Evolutionary conservation across 768 basidiomycete species (phyloP), one percentile per base, ranked within the genome.

Genomic region (Kwoniella mangroviensis): DNA sequence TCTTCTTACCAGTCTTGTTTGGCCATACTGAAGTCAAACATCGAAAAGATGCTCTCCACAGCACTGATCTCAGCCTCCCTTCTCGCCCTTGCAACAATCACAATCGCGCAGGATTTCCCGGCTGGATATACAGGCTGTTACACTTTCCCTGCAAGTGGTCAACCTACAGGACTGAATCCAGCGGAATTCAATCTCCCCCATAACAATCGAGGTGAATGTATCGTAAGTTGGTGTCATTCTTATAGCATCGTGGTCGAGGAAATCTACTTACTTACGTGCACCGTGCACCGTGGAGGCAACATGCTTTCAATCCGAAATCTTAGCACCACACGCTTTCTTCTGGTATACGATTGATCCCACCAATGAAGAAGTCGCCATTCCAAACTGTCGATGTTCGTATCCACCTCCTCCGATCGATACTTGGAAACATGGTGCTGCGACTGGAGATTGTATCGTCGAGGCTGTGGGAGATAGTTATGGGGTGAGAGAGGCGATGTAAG

Each of bases 121-220:
- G 45, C 45, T 49, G 45, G 45, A 3, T 63, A 63, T 42, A 22
- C 28, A 5, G 63, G 63, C 19, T 63, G 63, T 28, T 63, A 53
- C 24, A 40, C 24, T n/a, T 15, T 63, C 22, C 51, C 49, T 53
- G 4, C 63, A 28, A 40, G 63, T 22, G 51, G 63, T 19, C n/a
- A 26, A 28, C 2, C 45, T n/a, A 53, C 63, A 17, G 63, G 63
- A 21, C 28, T 54, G 7, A 41, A 63, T 24, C 49, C 51, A 26
- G 56, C 22, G 4, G 56, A 58, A 40, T 58, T 58, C 56, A 58
- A 58, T 15, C 24, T 58, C 4, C 56, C 56, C 15, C 28, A 58
- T 58, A 34, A 26, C n/a, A 58, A 58, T 58, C 10, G 56, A 34
- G 26, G 28, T 13, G 12, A 19, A 58, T 58, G 56, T 58, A 58